Base-by-base conservation (phyloP, 2,329 filamentous ascomycete genomes). In the Onygena corvina region DNA sequence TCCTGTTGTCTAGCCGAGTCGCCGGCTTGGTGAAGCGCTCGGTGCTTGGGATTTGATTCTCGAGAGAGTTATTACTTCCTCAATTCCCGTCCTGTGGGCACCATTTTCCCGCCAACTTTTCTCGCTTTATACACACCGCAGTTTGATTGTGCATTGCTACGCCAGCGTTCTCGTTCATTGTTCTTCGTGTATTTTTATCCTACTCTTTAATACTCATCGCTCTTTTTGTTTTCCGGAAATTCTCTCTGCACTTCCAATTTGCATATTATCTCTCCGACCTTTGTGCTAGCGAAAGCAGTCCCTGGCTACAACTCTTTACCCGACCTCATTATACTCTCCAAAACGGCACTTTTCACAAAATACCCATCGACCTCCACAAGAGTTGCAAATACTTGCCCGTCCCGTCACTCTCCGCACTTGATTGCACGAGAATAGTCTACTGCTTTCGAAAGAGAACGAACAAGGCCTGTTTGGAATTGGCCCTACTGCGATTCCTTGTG, bases 41-140 rank as follows among this genome's bases (percentile, higher is more conserved):
- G 36, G 6, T 40, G 36, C 36, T 40, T 21, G 18, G 36, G 6
- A 18, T 40, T 21, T 18, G 27, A 21, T 46, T 25, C 42, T 46
- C 27, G 42, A 33, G 29, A 16, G 20, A 18, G 42, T 46, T 46
- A 46, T 46, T 46, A 46, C 42, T 18, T 46, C 23, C 23, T 33
- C 25, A 25, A 30, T 46, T 46, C 31, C 42, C 42, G 27, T n/a
- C 36, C 4, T 40, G 36, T 6, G 36, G 25, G 25, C 25, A 40
- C 25, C 25, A 11, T 12, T 21, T 23, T 18, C 18, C 20, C 3
- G 11, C n/a, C 18, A 40, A 40, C n/a, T 23, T 20, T 40, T 40
- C 18, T 40, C 18, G 25, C 18, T 23, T 40, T 40, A 12, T 21
- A 40, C 25, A 14, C 20, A 23, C 36, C 4, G 25, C 36, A 21